Percentiles rank a stretch among this genome's conserved stretches.
These are phyloP conservation scores for Sinapis alba DNA, from an alignment of 441 rosid species.

Conservation along the genomic window DNA sequence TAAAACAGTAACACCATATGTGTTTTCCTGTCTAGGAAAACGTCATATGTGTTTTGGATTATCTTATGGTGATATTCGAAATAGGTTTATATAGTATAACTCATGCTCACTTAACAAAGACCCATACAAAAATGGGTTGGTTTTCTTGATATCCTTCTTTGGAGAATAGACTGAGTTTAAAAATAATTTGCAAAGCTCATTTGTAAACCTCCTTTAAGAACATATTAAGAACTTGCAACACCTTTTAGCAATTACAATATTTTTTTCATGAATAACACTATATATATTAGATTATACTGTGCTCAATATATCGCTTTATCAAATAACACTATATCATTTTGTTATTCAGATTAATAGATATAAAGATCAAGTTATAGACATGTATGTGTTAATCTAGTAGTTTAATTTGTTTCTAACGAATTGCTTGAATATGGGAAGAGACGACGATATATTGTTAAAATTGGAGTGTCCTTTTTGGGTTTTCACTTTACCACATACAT, in stretches of 20 bases:
- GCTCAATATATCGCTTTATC: not conserved
- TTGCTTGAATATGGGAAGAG: slow-evolving; percentile 31
- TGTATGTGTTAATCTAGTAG: not conserved
- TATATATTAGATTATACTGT: not conserved
- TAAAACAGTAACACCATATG: not conserved
- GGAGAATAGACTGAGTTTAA: not conserved
- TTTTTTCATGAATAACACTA: not conserved
- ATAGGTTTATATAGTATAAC: not conserved
- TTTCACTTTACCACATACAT: slow-evolving; percentile 32
- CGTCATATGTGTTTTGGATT: slow-evolving; percentile 8
- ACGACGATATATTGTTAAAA: slow-evolving; percentile 27
- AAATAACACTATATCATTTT: not conserved
- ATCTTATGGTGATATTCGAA: not conserved
- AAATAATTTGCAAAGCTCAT: not conserved
- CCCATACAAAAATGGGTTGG: not conserved
- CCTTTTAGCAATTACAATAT: not conserved
- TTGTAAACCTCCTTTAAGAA: not conserved
- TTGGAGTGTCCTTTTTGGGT: slow-evolving; percentile 15
- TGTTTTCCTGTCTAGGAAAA: not conserved
- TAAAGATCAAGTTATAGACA: no score
- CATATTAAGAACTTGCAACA: not conserved
- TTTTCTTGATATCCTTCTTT: slow-evolving; percentile 19
- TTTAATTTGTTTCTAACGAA: not conserved
- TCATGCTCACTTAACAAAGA: slow-evolving; percentile 21
- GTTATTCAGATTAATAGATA: not conserved